These are phyloP conservation scores for Phytophthora quininea DNA, from an alignment of 352 stramenopile species.

Conservation along the genomic window DNA sequence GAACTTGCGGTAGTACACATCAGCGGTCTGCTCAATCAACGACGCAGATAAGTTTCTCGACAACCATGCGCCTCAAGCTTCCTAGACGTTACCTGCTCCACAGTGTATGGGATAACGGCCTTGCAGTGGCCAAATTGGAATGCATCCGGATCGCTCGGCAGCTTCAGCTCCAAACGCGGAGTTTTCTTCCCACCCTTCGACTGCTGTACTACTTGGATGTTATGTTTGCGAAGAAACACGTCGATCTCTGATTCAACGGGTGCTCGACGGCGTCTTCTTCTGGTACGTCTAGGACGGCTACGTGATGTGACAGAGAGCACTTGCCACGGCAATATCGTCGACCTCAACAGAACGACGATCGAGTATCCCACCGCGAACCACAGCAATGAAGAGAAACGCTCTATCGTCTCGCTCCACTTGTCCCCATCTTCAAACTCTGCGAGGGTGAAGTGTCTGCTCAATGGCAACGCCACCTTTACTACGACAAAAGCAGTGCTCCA, in stretches of 20 bases:
- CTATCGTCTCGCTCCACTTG: conserved; percentile 17
- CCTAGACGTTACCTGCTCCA: conserved; percentile 56
- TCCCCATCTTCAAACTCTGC: conserved; percentile 31
- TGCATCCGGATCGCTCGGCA: conserved; percentile 47
- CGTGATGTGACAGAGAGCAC: conserved; percentile 30
- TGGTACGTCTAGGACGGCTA: background rate
- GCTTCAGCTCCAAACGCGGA: conserved; percentile 43
- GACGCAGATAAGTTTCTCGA: background rate
- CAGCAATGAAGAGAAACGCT: conserved; percentile 46
- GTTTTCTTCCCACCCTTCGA: conserved; percentile 21
- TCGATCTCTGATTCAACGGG: conserved; percentile 31
- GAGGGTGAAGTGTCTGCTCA: conserved; percentile 21
- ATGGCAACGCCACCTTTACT: conserved; percentile 28
- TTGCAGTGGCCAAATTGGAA: conserved; percentile 58
- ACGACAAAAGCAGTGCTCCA: conserved; percentile 10
- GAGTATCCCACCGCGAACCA: conserved; percentile 67
- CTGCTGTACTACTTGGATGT: conserved; percentile 47
- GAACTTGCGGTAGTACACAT: conserved; percentile 85
- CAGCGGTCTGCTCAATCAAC: conserved; percentile 40
- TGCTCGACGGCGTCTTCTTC: conserved; percentile 16
- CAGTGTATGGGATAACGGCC: conserved; percentile 51
- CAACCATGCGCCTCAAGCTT: no score
- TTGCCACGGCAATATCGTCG: conserved; percentile 59
- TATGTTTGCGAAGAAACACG: conserved; percentile 43
- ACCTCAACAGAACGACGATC: conserved; percentile 50